These are phyloP conservation scores for Spergularia azorica DNA, from an alignment of 179 eudicot genomes.

Conservation along the genomic window DNA sequence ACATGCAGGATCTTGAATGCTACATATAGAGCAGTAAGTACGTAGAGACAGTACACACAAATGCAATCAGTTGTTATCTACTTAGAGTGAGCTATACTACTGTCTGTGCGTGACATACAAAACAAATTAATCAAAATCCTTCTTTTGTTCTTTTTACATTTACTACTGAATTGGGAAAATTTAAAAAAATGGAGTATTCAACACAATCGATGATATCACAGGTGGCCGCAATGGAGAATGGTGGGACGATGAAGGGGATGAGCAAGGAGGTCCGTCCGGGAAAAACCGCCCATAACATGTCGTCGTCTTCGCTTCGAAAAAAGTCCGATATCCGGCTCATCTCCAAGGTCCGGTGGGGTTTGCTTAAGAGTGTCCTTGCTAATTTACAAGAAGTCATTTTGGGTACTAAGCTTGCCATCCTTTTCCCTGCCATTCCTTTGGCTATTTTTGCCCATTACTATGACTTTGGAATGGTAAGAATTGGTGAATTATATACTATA, in stretches of 20 bases:
- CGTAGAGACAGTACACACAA: background rate
- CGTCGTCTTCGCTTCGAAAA: slow-evolving; percentile 62
- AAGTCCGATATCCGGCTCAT: slow-evolving; percentile 52
- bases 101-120: background rate
- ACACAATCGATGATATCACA: background rate
- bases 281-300: slow-evolving; percentile 62
- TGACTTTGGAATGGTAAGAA: slow-evolving; percentile 58
- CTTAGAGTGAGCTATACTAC: background rate
- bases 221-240: slow-evolving; percentile 41
- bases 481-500: too few relatives aligned
- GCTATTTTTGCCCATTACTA: slow-evolving; percentile 57
- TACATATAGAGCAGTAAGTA: background rate
- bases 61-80: slow-evolving; percentile 11
- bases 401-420: slow-evolving; percentile 77
- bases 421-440: slow-evolving; percentile 71
- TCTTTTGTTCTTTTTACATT: background rate
- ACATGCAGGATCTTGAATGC: background rate
- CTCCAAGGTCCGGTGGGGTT: slow-evolving; percentile 41
- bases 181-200: slow-evolving; percentile 11
- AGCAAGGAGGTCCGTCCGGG: slow-evolving; percentile 49
- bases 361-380: slow-evolving; percentile 39
- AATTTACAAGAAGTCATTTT: slow-evolving; percentile 78
- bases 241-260: slow-evolving; percentile 37
- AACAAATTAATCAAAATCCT: background rate
- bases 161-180: too few relatives aligned